Evolutionary conservation across 139 green algal species (phyloP), one percentile per base, ranked within the genome.

Genomic region (Coccomyxa sp.): DNA sequence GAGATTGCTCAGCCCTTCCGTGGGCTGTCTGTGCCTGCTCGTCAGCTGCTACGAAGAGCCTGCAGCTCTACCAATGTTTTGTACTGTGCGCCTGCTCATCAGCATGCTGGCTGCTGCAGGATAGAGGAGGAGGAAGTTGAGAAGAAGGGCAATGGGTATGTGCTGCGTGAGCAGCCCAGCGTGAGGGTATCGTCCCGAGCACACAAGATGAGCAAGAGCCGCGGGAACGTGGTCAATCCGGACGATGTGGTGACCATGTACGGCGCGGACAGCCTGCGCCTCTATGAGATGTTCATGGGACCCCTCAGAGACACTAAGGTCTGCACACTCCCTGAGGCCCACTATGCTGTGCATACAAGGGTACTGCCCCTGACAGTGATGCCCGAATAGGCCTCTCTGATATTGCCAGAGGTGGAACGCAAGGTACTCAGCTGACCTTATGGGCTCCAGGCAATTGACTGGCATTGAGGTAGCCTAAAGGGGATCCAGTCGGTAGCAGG

Each of bases 261-360:
- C 87, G 96, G 96, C n/a, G 96, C 94, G 0, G 97, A 99, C 90
- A 94, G 85, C 39, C 86, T 99, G 83, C 88, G 96, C 16, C 91
- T 99, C 68, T 99, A 99, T 79, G 96, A 99, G 84, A 99, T 99
- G 97, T 99, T 99, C 85, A 98, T 99, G 94, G 96, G 96, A 7
- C 96, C 96, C 18, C 89, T 99, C 73, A 75, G 87, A 6, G 94
- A 97, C 50, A 97, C 91, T 55, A 98, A 98, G 89, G 93, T 93
- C n/a, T n/a, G n/a, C n/a, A n/a, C n/a, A n/a, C n/a, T n/a, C n/a
- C n/a, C n/a, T n/a, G n/a, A n/a, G n/a, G n/a, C n/a, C n/a, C n/a
- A n/a, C n/a, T n/a, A n/a, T n/a, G n/a, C n/a, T n/a, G n/a, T n/a
- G n/a, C n/a, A n/a, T n/a, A n/a, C n/a, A n/a, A n/a, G n/a, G n/a